Base-by-base conservation (phyloP, 345 rosid genomes). In the Eucalyptus urophylla region DNA sequence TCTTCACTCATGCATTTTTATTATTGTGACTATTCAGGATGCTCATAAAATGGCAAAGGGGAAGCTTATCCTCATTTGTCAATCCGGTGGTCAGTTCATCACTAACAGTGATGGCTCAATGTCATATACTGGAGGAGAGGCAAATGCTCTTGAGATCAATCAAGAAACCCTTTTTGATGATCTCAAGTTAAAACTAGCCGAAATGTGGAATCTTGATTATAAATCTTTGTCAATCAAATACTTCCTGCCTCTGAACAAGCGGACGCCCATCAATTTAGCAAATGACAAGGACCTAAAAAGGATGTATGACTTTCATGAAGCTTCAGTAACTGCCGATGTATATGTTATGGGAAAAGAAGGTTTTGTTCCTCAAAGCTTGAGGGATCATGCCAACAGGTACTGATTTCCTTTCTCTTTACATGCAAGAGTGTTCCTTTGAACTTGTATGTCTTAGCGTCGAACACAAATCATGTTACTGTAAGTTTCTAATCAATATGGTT, bases 31-130 rank as follows among this genome's bases (percentile, higher is more conserved):
- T 65, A 24, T 62, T 37, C 51, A 83, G 56, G 86, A 40, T 86
- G 90, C 31, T 86, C 45, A 86, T 37, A 89, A 50, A 88, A 97
- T 97, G 99, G 95, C 94, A 16, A 94, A 93, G 94, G 96, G 93
- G 76, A 97, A 97, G 95, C 99, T 97, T 86, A 96, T 96, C 90
- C 88, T 97, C 90, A 96, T 97, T 87, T 97, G 99, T 92, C 99
- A 95, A 93, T 93, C 90, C 53, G 97, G 98, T 13, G 99, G 99
- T 51, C 94, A 93, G 89, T 96, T 97, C 92, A 92, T 87, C 89
- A 92, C 94, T 24, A 93, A 93, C 72, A 94, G 94, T 88, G 97
- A 96, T 91, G 97, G 98, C 37, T 90, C 93, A 87, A 87, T 95
- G 92, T 94, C 93, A 37, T 97, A 97, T 90, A 88, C 81, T 83